phyloP scores from a whole-genome alignment of 1,284 basidiomycete genomes.

The Meira nashicola region DNA sequence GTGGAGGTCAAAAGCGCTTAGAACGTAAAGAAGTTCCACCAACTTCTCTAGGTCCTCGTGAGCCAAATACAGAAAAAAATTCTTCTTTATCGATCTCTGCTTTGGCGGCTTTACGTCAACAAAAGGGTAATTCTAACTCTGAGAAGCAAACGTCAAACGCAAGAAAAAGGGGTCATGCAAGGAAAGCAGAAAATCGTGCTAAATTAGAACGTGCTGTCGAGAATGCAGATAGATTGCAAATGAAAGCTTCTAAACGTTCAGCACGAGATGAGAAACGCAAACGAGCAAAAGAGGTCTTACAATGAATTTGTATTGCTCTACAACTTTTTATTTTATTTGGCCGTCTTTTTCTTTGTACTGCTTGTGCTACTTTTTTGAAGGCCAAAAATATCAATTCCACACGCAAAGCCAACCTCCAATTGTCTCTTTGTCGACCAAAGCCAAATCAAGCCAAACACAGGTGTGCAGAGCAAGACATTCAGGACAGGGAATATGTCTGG shows the following conservation, averaged over 20 bases:
- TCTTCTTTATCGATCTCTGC: too few species aligned
- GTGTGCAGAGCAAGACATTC: slow-evolving; percentile 76
- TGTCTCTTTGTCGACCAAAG: slow-evolving; percentile 53
- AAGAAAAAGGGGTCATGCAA: slow-evolving; percentile 2
- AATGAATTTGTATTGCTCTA: not conserved
- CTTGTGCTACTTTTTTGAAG: not conserved
- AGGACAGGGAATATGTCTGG: slow-evolving; percentile 81
- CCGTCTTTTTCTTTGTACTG: not conserved
- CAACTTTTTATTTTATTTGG: not conserved
- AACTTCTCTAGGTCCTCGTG: too few species aligned
- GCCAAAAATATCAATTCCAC: slow-evolving; percentile 26
- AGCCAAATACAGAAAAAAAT: too few species aligned
- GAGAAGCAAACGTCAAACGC: too few species aligned
- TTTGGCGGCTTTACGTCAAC: too few species aligned
- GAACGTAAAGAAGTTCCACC: too few species aligned
- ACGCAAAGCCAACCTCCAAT: slow-evolving; percentile 45
- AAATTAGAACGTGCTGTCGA: slow-evolving; percentile 3
- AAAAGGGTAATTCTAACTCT: too few species aligned
- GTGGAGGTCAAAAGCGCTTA: too few species aligned
- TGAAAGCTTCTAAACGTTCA: not conserved
- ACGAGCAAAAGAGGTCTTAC: not conserved
- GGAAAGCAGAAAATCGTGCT: not conserved
- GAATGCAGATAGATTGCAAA: slow-evolving; percentile 5
- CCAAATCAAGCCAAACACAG: slow-evolving; percentile 65
- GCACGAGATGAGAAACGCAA: slow-evolving; percentile 4